These are phyloP conservation scores for Epicoccum sorghinum DNA, from an alignment of 2,329 filamentous ascomycete genomes.

Conservation along the genomic window DNA sequence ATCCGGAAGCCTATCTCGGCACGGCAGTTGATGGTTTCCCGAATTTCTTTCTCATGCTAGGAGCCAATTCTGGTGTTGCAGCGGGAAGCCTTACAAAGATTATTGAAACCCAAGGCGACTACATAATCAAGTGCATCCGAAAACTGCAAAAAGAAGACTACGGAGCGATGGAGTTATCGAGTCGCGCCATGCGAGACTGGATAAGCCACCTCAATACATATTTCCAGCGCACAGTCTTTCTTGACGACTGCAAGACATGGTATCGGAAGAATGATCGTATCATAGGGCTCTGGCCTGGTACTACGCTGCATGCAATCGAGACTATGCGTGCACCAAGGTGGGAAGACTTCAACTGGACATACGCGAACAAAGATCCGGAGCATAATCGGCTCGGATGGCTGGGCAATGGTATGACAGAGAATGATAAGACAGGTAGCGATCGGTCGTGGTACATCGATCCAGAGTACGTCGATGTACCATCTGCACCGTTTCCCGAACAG, in stretches of 20 bases:
- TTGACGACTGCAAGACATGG: conserved; percentile 45
- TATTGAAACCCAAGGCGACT: background rate
- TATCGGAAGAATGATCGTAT: conserved; percentile 39
- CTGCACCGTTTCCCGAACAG: background rate
- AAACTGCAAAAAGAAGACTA: background rate
- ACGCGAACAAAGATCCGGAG: background rate
- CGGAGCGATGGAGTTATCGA: background rate
- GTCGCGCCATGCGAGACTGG: conserved; percentile 19
- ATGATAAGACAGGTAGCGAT: background rate
- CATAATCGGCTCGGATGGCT: background rate
- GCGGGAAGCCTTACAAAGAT: background rate
- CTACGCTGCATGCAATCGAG: conserved; percentile 41
- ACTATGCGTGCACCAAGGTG: conserved; percentile 41
- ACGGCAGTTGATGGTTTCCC: background rate
- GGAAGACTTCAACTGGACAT: conserved; percentile 36
- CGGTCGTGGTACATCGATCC: background rate
- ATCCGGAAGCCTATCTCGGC: background rate
- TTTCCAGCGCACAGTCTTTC: conserved; percentile 42
- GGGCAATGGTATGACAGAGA: background rate
- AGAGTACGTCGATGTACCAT: background rate
- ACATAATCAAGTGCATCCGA: background rate
- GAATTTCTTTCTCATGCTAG: background rate
- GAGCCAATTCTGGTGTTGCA: background rate
- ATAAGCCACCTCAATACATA: conserved; percentile 40
- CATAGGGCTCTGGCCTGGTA: conserved; percentile 45